A percentile compares a stretch with the other conserved stretches of the same genome.
Evolutionary conservation across 228 moss, liverwort and hornwort species (phyloP).

Genomic region (Sphagnum magellanicum): DNA sequence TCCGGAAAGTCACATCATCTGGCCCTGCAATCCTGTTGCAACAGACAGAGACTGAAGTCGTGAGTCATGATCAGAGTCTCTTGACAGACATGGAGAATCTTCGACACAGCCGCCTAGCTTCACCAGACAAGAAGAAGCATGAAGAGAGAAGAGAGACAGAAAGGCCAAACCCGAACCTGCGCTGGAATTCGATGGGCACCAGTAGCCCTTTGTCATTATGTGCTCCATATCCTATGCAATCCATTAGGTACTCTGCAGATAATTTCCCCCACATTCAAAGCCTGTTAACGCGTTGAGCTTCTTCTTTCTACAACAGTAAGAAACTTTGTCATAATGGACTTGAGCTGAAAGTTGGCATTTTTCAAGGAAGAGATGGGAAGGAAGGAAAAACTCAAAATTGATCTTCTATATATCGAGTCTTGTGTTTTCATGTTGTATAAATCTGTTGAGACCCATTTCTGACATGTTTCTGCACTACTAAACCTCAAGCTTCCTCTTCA

Average conservation of each 20-base stretch:
- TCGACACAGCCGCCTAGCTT: neutral
- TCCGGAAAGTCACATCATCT: conserved; percentile 41
- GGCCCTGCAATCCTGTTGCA: conserved; percentile 39
- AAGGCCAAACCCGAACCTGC: conserved; percentile 25
- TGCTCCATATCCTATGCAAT: conserved; percentile 49
- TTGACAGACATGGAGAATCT: neutral
- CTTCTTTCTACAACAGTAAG: too few relatives aligned
- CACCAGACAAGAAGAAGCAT: neutral
- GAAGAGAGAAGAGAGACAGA: neutral
- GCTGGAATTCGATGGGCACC: conserved; percentile 56
- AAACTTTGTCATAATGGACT: too few relatives aligned
- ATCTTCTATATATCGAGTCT: too few relatives aligned
- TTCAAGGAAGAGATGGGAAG: too few relatives aligned
- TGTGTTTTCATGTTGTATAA: too few relatives aligned
- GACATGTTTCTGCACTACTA: too few relatives aligned
- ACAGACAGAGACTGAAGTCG: neutral
- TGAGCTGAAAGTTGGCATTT: too few relatives aligned
- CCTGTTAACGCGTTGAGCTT: too few relatives aligned
- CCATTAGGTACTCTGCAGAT: neutral
- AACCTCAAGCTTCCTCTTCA: too few relatives aligned
- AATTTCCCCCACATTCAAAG: too few relatives aligned
- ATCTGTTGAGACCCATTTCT: too few relatives aligned
- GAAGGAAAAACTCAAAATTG: too few relatives aligned
- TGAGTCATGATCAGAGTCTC: neutral
- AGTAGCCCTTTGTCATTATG: conserved; percentile 31